phyloP scores from a whole-genome alignment of 495 filamentous ascomycete species.

The Xylaria longipes region DNA sequence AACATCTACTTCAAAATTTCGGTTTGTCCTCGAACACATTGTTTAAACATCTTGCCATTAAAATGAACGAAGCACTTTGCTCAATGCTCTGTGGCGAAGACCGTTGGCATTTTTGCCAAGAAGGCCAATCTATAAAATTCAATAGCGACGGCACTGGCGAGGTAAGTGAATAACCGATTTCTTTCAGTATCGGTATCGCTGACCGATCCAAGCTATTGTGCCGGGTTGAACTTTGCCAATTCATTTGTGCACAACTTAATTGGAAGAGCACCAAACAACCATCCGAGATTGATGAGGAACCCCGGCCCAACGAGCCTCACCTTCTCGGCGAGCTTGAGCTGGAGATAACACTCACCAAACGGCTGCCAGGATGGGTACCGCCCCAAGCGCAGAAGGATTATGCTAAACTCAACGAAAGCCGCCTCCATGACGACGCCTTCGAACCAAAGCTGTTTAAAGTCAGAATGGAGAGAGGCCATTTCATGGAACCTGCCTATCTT shows the following conservation, averaged over 20 bases:
- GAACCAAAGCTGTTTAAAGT: constrained; percentile 37
- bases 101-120: constrained; percentile 30
- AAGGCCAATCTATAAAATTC: constrained; percentile 37
- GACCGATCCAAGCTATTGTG: constrained; percentile 36
- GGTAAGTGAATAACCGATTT: constrained; percentile 22
- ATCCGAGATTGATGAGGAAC: constrained; percentile 11
- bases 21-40: background rate
- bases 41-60: background rate
- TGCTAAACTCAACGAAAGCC: constrained; percentile 29
- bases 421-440: constrained; percentile 39
- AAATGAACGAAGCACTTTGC: constrained; percentile 37
- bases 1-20: background rate
- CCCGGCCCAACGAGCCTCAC: constrained; percentile 18
- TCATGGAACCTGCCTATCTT: constrained; percentile 31
- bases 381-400: constrained; percentile 19
- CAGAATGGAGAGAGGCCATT: constrained; percentile 40
- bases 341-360: constrained; percentile 38
- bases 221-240: constrained; percentile 33
- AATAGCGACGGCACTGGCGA: constrained; percentile 40
- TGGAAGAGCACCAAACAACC: constrained; percentile 34
- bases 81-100: constrained; percentile 38
- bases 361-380: constrained; percentile 24
- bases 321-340: constrained; percentile 39
- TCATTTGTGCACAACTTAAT: constrained; percentile 34
- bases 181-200: constrained; percentile 12